Conservation (phyloP, 202 grass and related monocot genomes). For the Zoysia matrella region DNA sequence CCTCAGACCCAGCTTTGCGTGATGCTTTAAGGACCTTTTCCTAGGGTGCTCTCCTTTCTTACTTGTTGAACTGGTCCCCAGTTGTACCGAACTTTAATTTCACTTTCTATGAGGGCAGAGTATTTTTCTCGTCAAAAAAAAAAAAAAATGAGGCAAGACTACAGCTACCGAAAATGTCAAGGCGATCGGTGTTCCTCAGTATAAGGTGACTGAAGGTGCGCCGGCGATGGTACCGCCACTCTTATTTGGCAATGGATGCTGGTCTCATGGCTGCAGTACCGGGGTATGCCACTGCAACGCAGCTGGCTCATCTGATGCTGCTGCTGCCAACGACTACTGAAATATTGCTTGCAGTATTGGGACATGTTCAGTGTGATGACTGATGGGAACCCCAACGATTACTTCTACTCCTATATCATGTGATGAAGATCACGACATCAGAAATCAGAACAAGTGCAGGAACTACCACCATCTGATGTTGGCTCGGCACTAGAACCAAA, state of each 20-base stretch:
- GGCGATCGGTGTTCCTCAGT: conserved; percentile 12
- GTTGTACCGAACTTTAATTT: too few relatives aligned
- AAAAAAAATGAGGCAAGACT: background rate
- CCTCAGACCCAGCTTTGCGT: too few relatives aligned
- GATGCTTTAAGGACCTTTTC: too few relatives aligned
- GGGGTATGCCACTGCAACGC: background rate
- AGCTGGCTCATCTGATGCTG: background rate
- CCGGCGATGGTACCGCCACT: background rate
- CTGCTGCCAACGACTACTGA: background rate
- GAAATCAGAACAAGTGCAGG: background rate
- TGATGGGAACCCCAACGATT: conserved; percentile 58
- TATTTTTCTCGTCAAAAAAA: too few relatives aligned
- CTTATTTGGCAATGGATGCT: background rate
- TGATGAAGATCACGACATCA: background rate
- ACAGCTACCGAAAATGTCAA: background rate
- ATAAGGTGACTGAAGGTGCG: background rate
- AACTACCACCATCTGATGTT: background rate
- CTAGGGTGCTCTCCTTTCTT: too few relatives aligned
- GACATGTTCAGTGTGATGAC: conserved; percentile 25
- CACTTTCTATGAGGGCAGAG: too few relatives aligned
- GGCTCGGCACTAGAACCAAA: background rate
- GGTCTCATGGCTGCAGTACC: background rate
- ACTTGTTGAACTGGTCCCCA: too few relatives aligned
- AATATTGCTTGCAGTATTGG: background rate
- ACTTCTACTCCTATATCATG: conserved; percentile 18